These are phyloP conservation scores for Porogramme epimiltina DNA, from an alignment of 1,284 basidiomycete genomes.

Conservation along the genomic window DNA sequence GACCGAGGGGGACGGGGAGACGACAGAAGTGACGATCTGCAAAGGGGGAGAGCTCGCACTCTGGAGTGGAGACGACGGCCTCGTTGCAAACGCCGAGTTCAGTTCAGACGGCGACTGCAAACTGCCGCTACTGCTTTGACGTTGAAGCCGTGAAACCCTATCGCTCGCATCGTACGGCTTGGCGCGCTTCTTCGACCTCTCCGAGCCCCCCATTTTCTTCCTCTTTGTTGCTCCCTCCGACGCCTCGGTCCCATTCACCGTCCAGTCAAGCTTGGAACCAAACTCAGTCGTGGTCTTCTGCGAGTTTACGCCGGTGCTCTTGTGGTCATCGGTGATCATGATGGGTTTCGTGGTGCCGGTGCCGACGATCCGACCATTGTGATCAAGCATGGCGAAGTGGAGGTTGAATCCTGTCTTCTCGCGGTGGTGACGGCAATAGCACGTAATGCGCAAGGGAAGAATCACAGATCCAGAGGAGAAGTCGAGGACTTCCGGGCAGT, in stretches of 20 bases:
- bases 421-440: constrained; percentile 98
- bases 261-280: constrained; percentile 24
- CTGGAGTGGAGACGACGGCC: constrained; percentile 35
- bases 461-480: constrained; percentile 88
- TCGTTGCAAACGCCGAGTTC: constrained; percentile 32
- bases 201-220: constrained; percentile 24
- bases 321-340: constrained; percentile 99
- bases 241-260: constrained; percentile 20
- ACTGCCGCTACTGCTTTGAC: constrained; percentile 34
- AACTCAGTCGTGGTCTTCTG: constrained; percentile 24
- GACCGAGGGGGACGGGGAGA: constrained; percentile 23
- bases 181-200: constrained; percentile 36
- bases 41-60: constrained; percentile 21
- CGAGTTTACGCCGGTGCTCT: constrained; percentile 60
- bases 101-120: constrained; percentile 32
- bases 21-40: constrained; percentile 24
- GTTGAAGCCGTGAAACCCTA: constrained; percentile 25
- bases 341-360: constrained; percentile 88
- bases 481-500: constrained; percentile 90
- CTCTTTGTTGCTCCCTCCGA: constrained; percentile 34
- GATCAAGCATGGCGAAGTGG: constrained; percentile 87
- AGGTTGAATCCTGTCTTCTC: constrained; percentile 97
- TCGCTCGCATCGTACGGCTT: constrained; percentile 30
- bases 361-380: constrained; percentile 81
- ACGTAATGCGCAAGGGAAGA: constrained; percentile 94